Percentiles rank a stretch among this genome's conserved stretches.
Evolutionary conservation across 345 rosid genomes (phyloP).

Genomic region (Gossypium ekmanianum): DNA sequence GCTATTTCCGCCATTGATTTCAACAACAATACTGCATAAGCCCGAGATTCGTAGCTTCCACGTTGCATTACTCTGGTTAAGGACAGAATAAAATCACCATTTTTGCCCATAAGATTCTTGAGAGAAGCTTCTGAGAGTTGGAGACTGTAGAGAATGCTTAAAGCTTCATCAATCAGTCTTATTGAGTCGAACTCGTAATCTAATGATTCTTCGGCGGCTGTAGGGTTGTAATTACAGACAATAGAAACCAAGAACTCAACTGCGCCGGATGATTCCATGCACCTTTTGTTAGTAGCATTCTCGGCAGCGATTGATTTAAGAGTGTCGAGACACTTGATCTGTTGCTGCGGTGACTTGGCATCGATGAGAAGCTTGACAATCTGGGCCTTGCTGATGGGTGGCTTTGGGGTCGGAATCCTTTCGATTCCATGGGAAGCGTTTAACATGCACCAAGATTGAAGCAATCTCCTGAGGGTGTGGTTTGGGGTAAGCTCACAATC

Average conservation of each 20-base stretch:
- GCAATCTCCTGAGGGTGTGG: slow-evolving; percentile 76
- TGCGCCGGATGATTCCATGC: slow-evolving; percentile 70
- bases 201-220: background rate
- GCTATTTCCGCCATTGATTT: slow-evolving; percentile 39
- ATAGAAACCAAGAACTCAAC: slow-evolving; percentile 59
- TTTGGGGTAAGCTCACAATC: slow-evolving; percentile 73
- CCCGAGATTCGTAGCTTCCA: slow-evolving; percentile 45
- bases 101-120: slow-evolving; percentile 46
- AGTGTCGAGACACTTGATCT: slow-evolving; percentile 44
- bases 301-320: slow-evolving; percentile 51
- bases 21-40: slow-evolving; percentile 41
- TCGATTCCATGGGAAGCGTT: slow-evolving; percentile 77
- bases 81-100: slow-evolving; percentile 43
- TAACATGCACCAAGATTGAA: slow-evolving; percentile 90
- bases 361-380: slow-evolving; percentile 52
- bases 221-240: slow-evolving; percentile 12
- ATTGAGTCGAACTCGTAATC: slow-evolving; percentile 27
- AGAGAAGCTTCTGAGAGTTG: slow-evolving; percentile 39
- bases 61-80: slow-evolving; percentile 45
- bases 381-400: slow-evolving; percentile 51
- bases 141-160: slow-evolving; percentile 38
- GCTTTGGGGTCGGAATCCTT: slow-evolving; percentile 87
- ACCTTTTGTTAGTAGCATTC: slow-evolving; percentile 55
- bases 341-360: slow-evolving; percentile 34
- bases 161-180: slow-evolving; percentile 48